Evolutionary conservation across 257 asterid species (phyloP).

Genomic region (Ehretia macrophylla): DNA sequence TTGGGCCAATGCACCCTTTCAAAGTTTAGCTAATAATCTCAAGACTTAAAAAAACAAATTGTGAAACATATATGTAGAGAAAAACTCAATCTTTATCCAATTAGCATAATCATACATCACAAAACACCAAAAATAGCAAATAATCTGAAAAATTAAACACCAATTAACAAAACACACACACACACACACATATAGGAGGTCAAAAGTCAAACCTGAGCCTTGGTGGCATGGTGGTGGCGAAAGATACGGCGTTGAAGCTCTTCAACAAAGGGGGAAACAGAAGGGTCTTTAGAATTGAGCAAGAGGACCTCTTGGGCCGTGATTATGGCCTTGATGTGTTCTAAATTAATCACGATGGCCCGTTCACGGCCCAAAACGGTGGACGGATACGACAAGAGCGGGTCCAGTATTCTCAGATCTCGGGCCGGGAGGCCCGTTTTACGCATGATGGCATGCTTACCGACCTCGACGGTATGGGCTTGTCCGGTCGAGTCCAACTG

Average conservation of each 20-base stretch:
- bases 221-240: slow-evolving; percentile 72
- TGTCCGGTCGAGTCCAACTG: slow-evolving; percentile 79
- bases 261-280: slow-evolving; percentile 78
- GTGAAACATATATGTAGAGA: too few relatives aligned
- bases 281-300: slow-evolving; percentile 83
- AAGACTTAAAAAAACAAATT: too few relatives aligned
- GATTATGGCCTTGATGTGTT: slow-evolving; percentile 91
- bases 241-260: slow-evolving; percentile 73
- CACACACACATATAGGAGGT: background rate
- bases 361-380: slow-evolving; percentile 90
- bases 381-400: slow-evolving; percentile 79
- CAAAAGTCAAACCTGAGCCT: slow-evolving; percentile 52
- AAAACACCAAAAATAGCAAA: too few relatives aligned
- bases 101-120: too few relatives aligned
- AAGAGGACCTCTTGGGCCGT: slow-evolving; percentile 85
- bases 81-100: too few relatives aligned
- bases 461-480: slow-evolving; percentile 76
- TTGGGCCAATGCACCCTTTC: too few relatives aligned
- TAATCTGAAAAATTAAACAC: background rate
- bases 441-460: slow-evolving; percentile 91
- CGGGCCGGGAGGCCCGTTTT: slow-evolving; percentile 98
- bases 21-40: too few relatives aligned
- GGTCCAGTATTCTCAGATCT: slow-evolving; percentile 90
- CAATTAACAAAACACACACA: background rate
- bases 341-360: slow-evolving; percentile 89